Evolutionary conservation across 768 basidiomycete genomes (phyloP), one percentile per base, ranked within the genome.

Genomic region (Tylopilus rubrobrunneus): DNA sequence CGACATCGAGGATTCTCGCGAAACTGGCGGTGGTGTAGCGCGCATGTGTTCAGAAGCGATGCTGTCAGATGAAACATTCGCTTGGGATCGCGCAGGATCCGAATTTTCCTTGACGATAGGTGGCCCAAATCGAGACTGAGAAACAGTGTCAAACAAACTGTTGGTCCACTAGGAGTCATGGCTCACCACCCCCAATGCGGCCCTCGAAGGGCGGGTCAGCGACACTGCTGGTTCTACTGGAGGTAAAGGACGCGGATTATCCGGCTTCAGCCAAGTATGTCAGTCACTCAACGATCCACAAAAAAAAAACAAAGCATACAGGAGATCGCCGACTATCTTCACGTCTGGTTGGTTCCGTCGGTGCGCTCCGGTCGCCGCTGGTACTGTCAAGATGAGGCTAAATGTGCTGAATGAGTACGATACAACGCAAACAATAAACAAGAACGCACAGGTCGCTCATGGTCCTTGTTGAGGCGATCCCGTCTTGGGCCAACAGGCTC

Each of bases 41-140:
- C 45, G 70, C 19, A 49, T 28, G 7, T 47, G 56, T 19, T 56
- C 59, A 21, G 48, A 61, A 33, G 46, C 25, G 17, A 42, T 50
- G 45, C 59, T 62, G 11, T 67, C 68, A 7, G 51, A 51, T 12
- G 68, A 56, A 15, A 58, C 17, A 19, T 53, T 54, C 31, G 21
- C 45, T n/a, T 36, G 52, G 1, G 48, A 23, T 29, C 28, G 54
- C 21, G 23, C 37, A 25, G 51, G 45, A 11, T 67, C 62, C 2
- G 15, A 23, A 4, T 48, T 44, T 41, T 62, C 67, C 37, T 62
- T 67, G 31, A 47, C 37, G 17, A 70, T 51, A 3, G 68, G 68
- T n/a, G 68, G 68, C 6, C 68, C 68, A 29, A 70, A 70, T 9
- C 68, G 69, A 36, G 70, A 70, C 70, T 70, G 31, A 8, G 21